Percentiles rank a stretch among this genome's conserved stretches.
Evolutionary conservation across 352 stramenopile genomes (phyloP).

Genomic region (Elongisporangium prolatum): DNA sequence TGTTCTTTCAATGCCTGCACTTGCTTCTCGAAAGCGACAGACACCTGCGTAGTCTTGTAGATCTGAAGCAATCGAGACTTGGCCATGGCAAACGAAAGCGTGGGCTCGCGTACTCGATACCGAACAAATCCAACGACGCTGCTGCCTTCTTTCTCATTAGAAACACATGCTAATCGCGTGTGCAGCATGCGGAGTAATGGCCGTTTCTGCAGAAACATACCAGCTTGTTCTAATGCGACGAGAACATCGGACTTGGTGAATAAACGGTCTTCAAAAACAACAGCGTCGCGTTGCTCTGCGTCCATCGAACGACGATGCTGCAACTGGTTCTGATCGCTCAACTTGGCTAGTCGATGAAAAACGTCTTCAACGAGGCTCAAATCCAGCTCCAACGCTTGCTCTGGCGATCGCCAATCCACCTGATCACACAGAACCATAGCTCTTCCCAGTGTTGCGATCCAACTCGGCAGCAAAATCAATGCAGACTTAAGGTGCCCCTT

Average conservation of each 20-base stretch:
- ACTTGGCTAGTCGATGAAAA: slow-evolving; percentile 34
- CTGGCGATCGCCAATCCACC: slow-evolving; percentile 44
- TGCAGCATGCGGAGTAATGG: slow-evolving; percentile 51
- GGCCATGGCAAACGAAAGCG: slow-evolving; percentile 22
- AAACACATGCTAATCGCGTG: slow-evolving; percentile 48
- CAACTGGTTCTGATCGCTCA: slow-evolving; percentile 15
- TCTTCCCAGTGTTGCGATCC: neutral
- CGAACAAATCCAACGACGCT: slow-evolving; percentile 46
- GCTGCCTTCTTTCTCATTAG: slow-evolving; percentile 47
- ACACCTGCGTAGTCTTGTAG: slow-evolving; percentile 26
- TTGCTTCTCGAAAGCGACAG: slow-evolving; percentile 31
- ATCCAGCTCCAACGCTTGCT: slow-evolving; percentile 42
- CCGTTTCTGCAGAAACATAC: slow-evolving; percentile 43
- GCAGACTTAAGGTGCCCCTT: neutral
- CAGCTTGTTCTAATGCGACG: slow-evolving; percentile 29
- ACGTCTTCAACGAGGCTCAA: slow-evolving; percentile 46
- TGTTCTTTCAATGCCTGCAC: slow-evolving; percentile 35
- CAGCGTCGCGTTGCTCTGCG: neutral
- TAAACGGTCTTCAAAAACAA: slow-evolving; percentile 22
- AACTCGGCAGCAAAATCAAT: neutral
- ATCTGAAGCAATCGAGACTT: slow-evolving; percentile 19
- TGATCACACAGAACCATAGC: slow-evolving; percentile 34
- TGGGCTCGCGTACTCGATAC: slow-evolving; percentile 42
- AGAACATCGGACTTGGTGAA: slow-evolving; percentile 62
- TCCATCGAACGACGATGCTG: neutral